Evolutionary conservation across 164 flowering plant genomes (phyloP).

Genomic region (Platanus orientalis): DNA sequence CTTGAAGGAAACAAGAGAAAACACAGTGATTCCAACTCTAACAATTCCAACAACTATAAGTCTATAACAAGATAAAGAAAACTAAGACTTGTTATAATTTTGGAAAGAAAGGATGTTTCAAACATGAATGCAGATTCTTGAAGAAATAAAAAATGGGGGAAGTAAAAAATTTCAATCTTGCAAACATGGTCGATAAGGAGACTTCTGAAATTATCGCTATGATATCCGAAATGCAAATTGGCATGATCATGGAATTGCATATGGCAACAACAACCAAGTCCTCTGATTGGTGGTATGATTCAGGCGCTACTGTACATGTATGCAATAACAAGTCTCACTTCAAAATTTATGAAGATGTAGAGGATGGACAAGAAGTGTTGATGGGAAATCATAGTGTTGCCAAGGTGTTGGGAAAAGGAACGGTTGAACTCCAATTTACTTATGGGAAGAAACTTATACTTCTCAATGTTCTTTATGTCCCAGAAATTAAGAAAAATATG

Average conservation of each 20-base stretch:
- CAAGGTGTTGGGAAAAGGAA: constrained; percentile 7
- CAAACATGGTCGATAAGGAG: too few species aligned
- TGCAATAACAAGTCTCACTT: constrained; percentile 2
- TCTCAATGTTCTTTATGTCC: constrained; percentile 1
- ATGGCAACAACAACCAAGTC: too few species aligned
- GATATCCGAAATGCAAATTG: too few species aligned
- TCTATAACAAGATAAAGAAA: too few species aligned
- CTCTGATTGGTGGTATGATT: constrained; percentile 5
- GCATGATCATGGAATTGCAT: too few species aligned
- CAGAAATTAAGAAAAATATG: constrained; percentile 1
- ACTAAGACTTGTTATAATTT: neutral
- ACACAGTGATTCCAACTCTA: too few species aligned
- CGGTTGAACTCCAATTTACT: constrained; percentile 7
- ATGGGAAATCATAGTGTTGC: neutral
- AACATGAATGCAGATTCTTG: constrained; percentile 7
- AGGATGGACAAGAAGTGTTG: neutral
- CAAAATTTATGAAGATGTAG: neutral
- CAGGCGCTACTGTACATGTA: constrained; percentile 6
- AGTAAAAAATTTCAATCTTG: neutral
- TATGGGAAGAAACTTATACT: neutral
- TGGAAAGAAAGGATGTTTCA: constrained; percentile 4
- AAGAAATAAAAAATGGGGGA: neutral
- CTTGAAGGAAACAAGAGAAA: too few species aligned
- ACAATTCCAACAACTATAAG: too few species aligned
- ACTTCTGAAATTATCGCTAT: too few species aligned